A percentile compares a stretch with the other conserved stretches of the same genome.
phyloP scores from a whole-genome alignment of 2,329 filamentous ascomycete species.

The Graphilbum ipis-grandicollis region DNA sequence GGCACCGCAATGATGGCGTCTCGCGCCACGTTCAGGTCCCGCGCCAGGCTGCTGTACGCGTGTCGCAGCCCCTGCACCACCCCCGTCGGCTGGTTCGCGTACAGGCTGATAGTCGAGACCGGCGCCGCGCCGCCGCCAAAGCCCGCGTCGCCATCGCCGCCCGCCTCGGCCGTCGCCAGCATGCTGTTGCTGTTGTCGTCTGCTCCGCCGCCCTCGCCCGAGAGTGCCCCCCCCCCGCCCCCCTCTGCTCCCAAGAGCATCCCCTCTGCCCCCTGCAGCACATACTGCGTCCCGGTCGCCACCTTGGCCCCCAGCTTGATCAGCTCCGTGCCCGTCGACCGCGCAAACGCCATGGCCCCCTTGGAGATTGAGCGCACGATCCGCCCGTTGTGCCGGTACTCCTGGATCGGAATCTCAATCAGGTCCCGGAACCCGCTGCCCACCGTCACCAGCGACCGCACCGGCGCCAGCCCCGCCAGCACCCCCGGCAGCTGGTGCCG shows the following conservation, averaged over 20 bases:
- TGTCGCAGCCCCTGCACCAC: conserved; percentile 73
- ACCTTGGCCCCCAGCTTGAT: conserved; percentile 88
- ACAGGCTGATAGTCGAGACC: conserved; percentile 48
- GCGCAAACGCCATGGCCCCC: conserved; percentile 76
- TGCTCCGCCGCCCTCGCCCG: conserved; percentile 7
- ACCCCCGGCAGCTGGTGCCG: conserved; percentile 77
- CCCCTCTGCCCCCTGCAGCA: conserved; percentile 74
- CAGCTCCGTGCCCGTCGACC: conserved; percentile 86
- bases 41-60: conserved; percentile 65
- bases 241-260: conserved; percentile 40
- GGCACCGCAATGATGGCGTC: conserved; percentile 94
- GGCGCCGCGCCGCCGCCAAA: neutral
- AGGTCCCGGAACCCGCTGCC: conserved; percentile 75
- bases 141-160: neutral
- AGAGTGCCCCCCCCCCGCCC: conserved; percentile 10
- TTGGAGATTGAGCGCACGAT: conserved; percentile 85
- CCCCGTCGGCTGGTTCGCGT: conserved; percentile 84
- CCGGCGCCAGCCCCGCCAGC: conserved; percentile 71
- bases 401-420: conserved; percentile 73
- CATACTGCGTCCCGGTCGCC: conserved; percentile 86
- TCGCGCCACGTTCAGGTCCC: conserved; percentile 70
- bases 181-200: conserved; percentile 4
- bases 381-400: conserved; percentile 87
- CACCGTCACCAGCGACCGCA: conserved; percentile 83
- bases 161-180: neutral